Evolutionary conservation across 202 grass and related monocot species (phyloP), one percentile per base, ranked within the genome.

Genomic region (Panicum virgatum): DNA sequence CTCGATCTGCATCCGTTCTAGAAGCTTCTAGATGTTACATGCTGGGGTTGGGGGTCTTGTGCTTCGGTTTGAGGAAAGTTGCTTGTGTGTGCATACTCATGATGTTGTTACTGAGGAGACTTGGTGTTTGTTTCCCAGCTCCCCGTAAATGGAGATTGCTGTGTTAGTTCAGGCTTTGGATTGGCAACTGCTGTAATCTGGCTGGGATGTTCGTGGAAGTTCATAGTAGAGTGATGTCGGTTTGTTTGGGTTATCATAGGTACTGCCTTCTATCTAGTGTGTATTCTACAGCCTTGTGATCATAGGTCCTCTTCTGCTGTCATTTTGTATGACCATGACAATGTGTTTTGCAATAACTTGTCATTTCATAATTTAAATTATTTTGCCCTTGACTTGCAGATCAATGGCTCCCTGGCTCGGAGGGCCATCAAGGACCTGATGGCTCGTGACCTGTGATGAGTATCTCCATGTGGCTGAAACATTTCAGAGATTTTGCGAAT

Each of bases 381-480:
- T 6, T 47, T 50, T 45, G 19, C 2, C 67, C 27, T 83, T 75
- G 11, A 13, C 37, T 23, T 57, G 44, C 77, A 96, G 93, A 59
- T 96, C 52, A 96, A 96, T n/a, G 93, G 90, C 9, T 96, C 93
- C 11, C 83, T 96, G 3, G 93, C 93, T 12, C 69, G 93, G 46
- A 89, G 93, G 80, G 93, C 93, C 1, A 96, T 96, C 60, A 96
- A 91, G 83, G 93, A 96, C 76, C 52, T 96, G 42, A 89, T 93
- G 93, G 77, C 81, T 30, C 89, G 90, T 27, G 93, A 54, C 52
- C 5, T 45, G 39, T 57, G 25, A 80, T 80, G 67, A 29, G 57
- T 42, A 66, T 80, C 83, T 37, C 48, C 13, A 13, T 16, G 26
- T 86, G 48, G 27, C 60, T 69, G 69, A 40, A 84, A 84, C 76